These are phyloP conservation scores for Trichoderma breve DNA, from an alignment of 2,329 filamentous ascomycete genomes.

Conservation along the genomic window DNA sequence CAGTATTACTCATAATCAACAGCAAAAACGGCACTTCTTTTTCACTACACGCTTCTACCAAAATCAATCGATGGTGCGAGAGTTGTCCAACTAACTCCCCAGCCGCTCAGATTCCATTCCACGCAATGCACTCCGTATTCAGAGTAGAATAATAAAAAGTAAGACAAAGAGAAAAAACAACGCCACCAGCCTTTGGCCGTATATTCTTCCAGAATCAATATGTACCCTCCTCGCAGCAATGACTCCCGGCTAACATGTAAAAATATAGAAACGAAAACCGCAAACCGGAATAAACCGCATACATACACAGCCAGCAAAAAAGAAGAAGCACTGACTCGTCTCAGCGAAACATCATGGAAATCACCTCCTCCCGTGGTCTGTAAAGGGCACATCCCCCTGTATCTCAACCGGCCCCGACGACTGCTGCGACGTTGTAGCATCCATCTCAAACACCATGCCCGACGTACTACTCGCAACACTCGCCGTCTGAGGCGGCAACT, in stretches of 20 bases:
- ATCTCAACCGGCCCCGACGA: constrained; percentile 17
- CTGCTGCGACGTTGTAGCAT: constrained; percentile 11
- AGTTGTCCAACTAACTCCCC: not conserved
- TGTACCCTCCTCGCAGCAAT: not conserved
- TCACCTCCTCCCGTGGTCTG: not conserved
- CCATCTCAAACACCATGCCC: constrained; percentile 23
- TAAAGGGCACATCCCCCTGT: constrained; percentile 17
- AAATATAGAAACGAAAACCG: not conserved
- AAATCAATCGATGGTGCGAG: not conserved
- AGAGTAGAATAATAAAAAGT: not conserved
- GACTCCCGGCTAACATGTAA: constrained; percentile 2
- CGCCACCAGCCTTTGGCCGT: not conserved
- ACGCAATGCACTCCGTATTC: not conserved
- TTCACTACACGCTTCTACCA: not conserved
- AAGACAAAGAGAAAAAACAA: not conserved
- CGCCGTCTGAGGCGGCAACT: constrained; percentile 15
- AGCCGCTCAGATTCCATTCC: not conserved
- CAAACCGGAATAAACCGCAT: not conserved
- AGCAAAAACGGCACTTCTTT: not conserved
- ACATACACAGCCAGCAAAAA: too few relatives aligned
- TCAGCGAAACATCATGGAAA: too few relatives aligned
- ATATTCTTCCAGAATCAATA: not conserved
- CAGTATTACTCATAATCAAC: not conserved
- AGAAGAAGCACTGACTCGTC: too few relatives aligned
- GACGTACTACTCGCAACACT: not conserved